Conservation (phyloP, 257 asterid species). For the Cinchona pubescens region DNA sequence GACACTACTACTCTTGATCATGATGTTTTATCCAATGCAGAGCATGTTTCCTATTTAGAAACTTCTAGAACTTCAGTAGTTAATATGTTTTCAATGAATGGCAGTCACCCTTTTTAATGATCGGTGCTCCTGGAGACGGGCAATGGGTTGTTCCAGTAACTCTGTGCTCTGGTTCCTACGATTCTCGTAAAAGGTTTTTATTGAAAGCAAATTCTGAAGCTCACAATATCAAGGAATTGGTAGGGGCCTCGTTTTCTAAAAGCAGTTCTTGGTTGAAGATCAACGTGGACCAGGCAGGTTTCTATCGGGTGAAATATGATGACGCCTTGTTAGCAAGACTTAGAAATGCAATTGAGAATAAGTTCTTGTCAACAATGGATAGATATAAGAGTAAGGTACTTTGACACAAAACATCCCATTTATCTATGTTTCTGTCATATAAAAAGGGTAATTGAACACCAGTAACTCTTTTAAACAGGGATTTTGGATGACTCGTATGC, state of each 20-base stretch:
- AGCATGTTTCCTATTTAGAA: not conserved
- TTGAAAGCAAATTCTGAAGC: slow-evolving; percentile 61
- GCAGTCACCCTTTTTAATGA: slow-evolving; percentile 78
- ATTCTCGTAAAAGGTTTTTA: slow-evolving; percentile 64
- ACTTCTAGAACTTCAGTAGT: not conserved
- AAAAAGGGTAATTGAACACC: slow-evolving; percentile 12
- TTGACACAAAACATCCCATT: not conserved
- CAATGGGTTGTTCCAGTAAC: slow-evolving; percentile 93
- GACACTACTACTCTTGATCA: not conserved
- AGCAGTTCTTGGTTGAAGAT: slow-evolving; percentile 69
- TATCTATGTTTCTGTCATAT: slow-evolving; percentile 5
- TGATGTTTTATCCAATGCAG: not conserved
- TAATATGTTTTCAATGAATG: slow-evolving; percentile 17
- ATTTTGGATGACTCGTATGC: slow-evolving; percentile 82
- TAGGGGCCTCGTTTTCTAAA: slow-evolving; percentile 44
- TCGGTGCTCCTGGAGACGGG: slow-evolving; percentile 80
- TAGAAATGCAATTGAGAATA: slow-evolving; percentile 74
- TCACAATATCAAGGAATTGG: slow-evolving; percentile 55
- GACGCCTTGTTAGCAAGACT: slow-evolving; percentile 76
- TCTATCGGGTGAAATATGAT: slow-evolving; percentile 85
- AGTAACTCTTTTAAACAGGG: slow-evolving; percentile 53
- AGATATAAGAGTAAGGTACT: slow-evolving; percentile 78
- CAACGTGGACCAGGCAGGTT: slow-evolving; percentile 80
- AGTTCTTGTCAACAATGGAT: slow-evolving; percentile 65
- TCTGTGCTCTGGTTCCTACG: slow-evolving; percentile 69